phyloP scores from a whole-genome alignment of 2,329 filamentous ascomycete genomes.

The Phoma sp. region DNA sequence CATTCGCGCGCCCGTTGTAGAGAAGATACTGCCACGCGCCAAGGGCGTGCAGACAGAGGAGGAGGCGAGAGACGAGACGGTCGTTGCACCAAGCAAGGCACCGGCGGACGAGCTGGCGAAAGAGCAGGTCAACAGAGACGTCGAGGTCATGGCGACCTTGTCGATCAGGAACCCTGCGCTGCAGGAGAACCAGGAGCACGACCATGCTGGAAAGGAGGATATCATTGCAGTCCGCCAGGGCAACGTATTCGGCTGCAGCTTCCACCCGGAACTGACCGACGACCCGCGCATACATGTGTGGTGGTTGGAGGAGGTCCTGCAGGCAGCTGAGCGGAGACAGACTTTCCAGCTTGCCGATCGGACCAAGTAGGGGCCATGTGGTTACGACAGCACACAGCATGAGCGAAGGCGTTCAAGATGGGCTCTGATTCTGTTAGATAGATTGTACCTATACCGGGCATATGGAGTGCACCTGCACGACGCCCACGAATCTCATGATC shows the following conservation, averaged over 20 bases:
- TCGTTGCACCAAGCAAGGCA: constrained; percentile 63
- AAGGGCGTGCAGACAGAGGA: constrained; percentile 60
- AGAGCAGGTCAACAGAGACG: constrained; percentile 54
- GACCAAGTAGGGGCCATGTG: too few species aligned
- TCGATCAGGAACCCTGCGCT: constrained; percentile 59
- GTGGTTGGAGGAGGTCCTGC: constrained; percentile 79
- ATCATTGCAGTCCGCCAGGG: constrained; percentile 90
- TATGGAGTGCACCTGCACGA: constrained; percentile 6
- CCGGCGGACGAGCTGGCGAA: constrained; percentile 54
- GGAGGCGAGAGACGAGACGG: constrained; percentile 54
- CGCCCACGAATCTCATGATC: constrained; percentile 5
- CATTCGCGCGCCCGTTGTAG: constrained; percentile 92
- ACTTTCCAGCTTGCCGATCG: constrained; percentile 39
- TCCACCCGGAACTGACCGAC: constrained; percentile 90
- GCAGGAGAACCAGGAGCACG: constrained; percentile 54
- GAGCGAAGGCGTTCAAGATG: constrained; percentile 7
- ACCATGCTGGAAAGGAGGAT: constrained; percentile 58
- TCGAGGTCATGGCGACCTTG: constrained; percentile 65
- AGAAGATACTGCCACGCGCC: constrained; percentile 69
- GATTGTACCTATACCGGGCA: constrained; percentile 16
- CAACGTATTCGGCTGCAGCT: constrained; percentile 93
- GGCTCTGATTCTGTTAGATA: constrained; percentile 19
- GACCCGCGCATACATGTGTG: constrained; percentile 89
- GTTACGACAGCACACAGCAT: constrained; percentile 1
- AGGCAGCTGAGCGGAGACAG: constrained; percentile 39